phyloP scores from a whole-genome alignment of 2,329 filamentous ascomycete genomes.

The Colletotrichum tamarilloi region DNA sequence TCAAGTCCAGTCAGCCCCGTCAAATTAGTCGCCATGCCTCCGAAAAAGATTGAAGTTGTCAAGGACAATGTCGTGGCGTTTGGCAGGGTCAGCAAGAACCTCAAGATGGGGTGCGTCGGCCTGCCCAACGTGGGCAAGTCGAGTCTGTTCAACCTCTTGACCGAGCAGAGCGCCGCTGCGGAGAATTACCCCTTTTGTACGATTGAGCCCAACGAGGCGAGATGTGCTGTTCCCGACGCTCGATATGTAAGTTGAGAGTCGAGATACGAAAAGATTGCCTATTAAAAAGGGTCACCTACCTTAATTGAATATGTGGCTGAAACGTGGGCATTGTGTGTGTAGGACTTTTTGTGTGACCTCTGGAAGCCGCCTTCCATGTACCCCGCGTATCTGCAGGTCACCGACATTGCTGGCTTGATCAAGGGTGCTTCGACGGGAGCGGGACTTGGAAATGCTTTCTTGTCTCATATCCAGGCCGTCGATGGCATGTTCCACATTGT shows the following conservation, averaged over 20 bases:
- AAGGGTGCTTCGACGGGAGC: constrained; percentile 56
- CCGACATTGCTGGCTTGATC: constrained; percentile 58
- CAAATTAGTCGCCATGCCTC: neutral
- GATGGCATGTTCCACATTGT: constrained; percentile 59
- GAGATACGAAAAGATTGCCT: neutral
- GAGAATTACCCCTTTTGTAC: constrained; percentile 60
- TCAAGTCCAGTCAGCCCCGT: neutral
- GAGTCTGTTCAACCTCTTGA: constrained; percentile 58
- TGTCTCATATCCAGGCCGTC: constrained; percentile 58
- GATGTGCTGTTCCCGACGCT: constrained; percentile 55
- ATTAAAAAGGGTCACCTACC: too few relatives aligned
- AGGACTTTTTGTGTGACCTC: constrained; percentile 57
- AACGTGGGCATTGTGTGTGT: neutral
- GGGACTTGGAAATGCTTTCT: constrained; percentile 57
- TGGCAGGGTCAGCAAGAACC: constrained; percentile 55
- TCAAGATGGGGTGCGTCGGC: constrained; percentile 60
- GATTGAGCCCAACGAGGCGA: constrained; percentile 58
- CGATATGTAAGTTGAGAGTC: constrained; percentile 50
- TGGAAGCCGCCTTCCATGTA: constrained; percentile 59
- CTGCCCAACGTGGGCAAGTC: constrained; percentile 58
- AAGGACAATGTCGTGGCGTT: constrained; percentile 53
- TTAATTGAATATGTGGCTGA: constrained; percentile 5
- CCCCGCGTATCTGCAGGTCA: constrained; percentile 56
- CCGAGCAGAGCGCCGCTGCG: constrained; percentile 56
- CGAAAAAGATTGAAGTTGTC: neutral